Evolutionary conservation across 352 stramenopile species (phyloP), one percentile per base, ranked within the genome.

Genomic region (Globisporangium mamillatum): DNA sequence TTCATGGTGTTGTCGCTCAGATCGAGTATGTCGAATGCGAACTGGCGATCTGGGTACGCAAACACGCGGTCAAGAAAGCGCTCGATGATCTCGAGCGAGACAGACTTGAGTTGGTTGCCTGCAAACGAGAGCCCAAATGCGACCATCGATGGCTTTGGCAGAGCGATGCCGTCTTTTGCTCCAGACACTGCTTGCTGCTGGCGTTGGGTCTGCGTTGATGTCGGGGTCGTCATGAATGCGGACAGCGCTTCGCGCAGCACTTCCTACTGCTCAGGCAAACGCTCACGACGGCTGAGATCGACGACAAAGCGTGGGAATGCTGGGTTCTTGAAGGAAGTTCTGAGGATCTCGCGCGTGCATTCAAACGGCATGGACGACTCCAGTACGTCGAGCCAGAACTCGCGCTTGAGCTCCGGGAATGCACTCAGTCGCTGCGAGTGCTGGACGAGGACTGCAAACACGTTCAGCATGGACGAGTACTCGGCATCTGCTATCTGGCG

Each of bases 351-450:
- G 34, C 8, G 10, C 24, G 48, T 57, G 18, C 2, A 6, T 16
- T 60, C 36, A 24, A 38, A 41, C 27, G 34, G 36, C 65, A 65
- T 61, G 0, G n/a, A 10, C 12, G 65, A 66, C 6, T 24, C 2
- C 10, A 72, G 9, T 5, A 72, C 22, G 41, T 58, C 50, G 4
- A 56, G 4, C 67, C 61, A 72, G 38, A 72, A 60, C 14, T 41
- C 67, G 27, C 12, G 25, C 27, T 67, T 68, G 53, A 67, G 38
- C 8, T 60, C 25, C 9, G 36, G 61, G 34, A 56, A 60, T 2
- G 34, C n/a, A 22, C 24, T n/a, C 6, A 70, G 24, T 1, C 57
- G 57, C 32, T 54, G 25, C 32, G 32, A 70, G 22, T 66, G 34
- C 22, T n/a, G n/a, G 22, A 12, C 16, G 16, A 66, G 34, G 12